Base-by-base conservation (phyloP, 495 filamentous ascomycete species). In the Daldinia loculata region DNA sequence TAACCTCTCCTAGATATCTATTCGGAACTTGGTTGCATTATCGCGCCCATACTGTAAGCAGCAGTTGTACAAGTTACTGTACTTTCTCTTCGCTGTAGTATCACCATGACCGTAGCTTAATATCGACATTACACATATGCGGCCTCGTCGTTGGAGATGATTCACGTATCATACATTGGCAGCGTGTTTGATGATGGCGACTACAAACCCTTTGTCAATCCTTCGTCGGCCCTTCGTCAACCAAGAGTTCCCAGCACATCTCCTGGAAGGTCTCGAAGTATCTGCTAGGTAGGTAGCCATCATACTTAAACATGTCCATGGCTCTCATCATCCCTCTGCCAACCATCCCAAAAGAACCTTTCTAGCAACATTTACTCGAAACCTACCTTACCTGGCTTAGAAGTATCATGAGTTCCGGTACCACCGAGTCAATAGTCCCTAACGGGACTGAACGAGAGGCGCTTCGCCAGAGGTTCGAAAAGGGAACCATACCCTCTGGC, bases 51-150 rank as follows among this genome's bases (percentile, higher is more conserved):
- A 48, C 38, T 17, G 19, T 39, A 39, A 29, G 12, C 36, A 45
- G 15, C 2, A 24, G 48, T 67, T 45, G 48, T 26, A 60, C 30
- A 61, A 55, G 34, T 67, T 34, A 24, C 38, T 38, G 56, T 61
- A 32, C 38, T 55, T 39, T 22, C 27, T 48, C 29, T 59, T 45
- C 2, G 30, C 17, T 11, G 32, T 36, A 15, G 51, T 38, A 56
- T 67, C 29, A 61, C 61, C 38, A 63, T 62, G 39, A 30, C 51
- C 17, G 5, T 56, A 38, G 5, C 12, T 41, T 26, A 32, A 41
- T 14, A 24, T 12, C 15, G 8, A n/a, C 17, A 15, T 57, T 50
- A 22, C 24, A 29, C 19, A 62, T 27, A 12, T 17, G 12, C 7
- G 14, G 15, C 11, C 17, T 43, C 29, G n/a, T 61, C n/a, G 38